Base-by-base conservation (phyloP, 495 filamentous ascomycete genomes). In the Apiosordaria backusii region DNA sequence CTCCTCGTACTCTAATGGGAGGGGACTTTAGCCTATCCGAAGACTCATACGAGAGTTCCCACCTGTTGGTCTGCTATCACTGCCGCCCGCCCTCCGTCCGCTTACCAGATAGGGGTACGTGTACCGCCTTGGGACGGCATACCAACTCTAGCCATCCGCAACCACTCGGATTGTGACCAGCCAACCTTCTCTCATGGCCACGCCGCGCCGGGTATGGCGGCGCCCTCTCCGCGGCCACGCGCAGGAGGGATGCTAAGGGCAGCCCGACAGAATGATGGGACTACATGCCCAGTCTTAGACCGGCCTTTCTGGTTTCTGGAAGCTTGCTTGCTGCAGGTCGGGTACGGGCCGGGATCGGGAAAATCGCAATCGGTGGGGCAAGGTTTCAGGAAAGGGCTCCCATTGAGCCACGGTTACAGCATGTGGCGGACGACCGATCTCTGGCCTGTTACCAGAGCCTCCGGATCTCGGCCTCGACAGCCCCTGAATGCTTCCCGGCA, bases 201-300 rank as follows among this genome's bases (percentile, higher is more conserved):
- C 35, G 63, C 63, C 29, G 22, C 19, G 54, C 52, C 63, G 64
- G 64, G 9, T 66, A 25, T 57, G 19, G 61, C 59, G 65, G 59
- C 50, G 62, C 50, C 22, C 22, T 53, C 60, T 19, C 60, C 52
- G 65, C 7, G 57, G 50, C 35, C 0, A 10, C 35, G 35, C 35
- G 16, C 35, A 45, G 35, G 6, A 13, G 10, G 35, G 35, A 45
- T 45, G 35, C 9, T 15, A 45, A 7, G 16, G 2, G 16, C 35
- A 45, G 16, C 35, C 35, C 35, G 35, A 45, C 9, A 45, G 35
- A 13, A n/a, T n/a, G 35, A 45, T 1, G 35, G 35, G 35, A 45
- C n/a, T 9, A 29, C 27, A 29, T 53, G 50, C 19, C 50, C 50
- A 53, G 50, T 13, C 50, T 13, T 4, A 53, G 50, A 53, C 50